Evolutionary conservation across 2,329 filamentous ascomycete genomes (phyloP), one percentile per base, ranked within the genome.

Genomic region (Aspergillus sp.): DNA sequence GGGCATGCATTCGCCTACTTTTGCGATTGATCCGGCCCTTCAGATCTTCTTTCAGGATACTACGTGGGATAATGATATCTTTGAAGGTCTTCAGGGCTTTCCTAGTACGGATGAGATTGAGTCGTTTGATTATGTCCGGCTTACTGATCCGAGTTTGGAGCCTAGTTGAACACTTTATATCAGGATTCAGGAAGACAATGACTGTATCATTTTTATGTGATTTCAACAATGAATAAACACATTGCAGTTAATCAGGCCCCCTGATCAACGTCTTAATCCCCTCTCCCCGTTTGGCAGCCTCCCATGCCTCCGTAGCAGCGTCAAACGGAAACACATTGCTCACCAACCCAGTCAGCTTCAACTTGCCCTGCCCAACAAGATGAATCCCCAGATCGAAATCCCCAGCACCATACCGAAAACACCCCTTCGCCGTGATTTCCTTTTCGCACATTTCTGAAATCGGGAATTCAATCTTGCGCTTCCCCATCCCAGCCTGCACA

Each of bases 331-430:
- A 57, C 8, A 61, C 44, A 34, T 58, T 58, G 2, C 58, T 65
- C 5, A 68, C 63, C 12, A 68, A 50, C 0, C 52, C 48, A 42
- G 56, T 60, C 27, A 68, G 40, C 13, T 55, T 50, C 27, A 64
- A 48, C 10, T 48, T 39, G 13, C 56, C 50, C 6, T 45, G 43
- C 6, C 50, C 50, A 7, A 62, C 48, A 27, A 72, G 56, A 45
- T 59, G 57, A 44, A 72, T 67, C 2, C 69, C 69, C 39, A 57
- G 13, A 51, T 60, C 36, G 61, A 52, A 52, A 50, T 61, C 47
- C 45, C 53, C 56, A 48, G 62, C 31, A 54, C 58, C 48, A 52
- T 62, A 54, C 47, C 59, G 40, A 52, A 67, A 53, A 54, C 54
- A 43, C 3, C 51, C 57, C 42, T 64, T 57, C 6, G 66, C 47